Conservation (phyloP, 495 filamentous ascomycete species). For the Talaromyces trachyspermus region DNA sequence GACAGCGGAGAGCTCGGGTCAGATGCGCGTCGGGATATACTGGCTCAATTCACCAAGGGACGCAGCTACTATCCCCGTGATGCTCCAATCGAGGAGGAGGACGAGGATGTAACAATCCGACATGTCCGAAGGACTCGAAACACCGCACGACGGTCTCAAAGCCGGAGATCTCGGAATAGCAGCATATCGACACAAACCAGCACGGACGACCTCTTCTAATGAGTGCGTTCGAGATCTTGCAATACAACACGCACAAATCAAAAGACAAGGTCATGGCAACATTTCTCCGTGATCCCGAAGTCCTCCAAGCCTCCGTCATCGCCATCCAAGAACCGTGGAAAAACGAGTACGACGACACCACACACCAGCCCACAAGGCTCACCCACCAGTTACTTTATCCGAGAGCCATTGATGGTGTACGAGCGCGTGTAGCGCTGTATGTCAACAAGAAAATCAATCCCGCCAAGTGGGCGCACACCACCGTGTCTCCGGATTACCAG, state of each 20-base stretch:
- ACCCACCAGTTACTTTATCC: constrained; percentile 14
- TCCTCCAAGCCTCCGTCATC: constrained; percentile 13
- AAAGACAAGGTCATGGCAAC: constrained; percentile 15
- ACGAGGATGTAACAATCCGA: too few species aligned
- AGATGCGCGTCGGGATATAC: too few species aligned
- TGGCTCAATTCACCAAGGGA: too few species aligned
- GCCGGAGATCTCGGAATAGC: too few species aligned
- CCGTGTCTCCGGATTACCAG: neutral
- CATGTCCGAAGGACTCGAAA: too few species aligned
- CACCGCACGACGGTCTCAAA: too few species aligned
- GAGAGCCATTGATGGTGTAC: neutral
- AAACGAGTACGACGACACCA: constrained; percentile 10
- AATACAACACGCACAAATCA: constrained; percentile 14
- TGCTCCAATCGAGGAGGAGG: too few species aligned
- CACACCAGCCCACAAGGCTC: constrained; percentile 10
- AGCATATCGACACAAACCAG: too few species aligned
- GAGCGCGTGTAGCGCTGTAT: constrained; percentile 8
- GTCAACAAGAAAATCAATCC: constrained; percentile 5
- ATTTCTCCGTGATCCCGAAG: constrained; percentile 11
- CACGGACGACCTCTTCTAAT: too few species aligned
- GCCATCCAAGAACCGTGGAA: constrained; percentile 17
- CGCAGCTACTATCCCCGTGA: too few species aligned
- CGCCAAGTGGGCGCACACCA: neutral
- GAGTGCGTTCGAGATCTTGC: constrained; percentile 1
- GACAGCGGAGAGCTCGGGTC: too few species aligned